Percentiles rank a stretch among this genome's conserved stretches.
Conservation (phyloP, 108 stramenopile species). For the Skeletonema menzelii region DNA sequence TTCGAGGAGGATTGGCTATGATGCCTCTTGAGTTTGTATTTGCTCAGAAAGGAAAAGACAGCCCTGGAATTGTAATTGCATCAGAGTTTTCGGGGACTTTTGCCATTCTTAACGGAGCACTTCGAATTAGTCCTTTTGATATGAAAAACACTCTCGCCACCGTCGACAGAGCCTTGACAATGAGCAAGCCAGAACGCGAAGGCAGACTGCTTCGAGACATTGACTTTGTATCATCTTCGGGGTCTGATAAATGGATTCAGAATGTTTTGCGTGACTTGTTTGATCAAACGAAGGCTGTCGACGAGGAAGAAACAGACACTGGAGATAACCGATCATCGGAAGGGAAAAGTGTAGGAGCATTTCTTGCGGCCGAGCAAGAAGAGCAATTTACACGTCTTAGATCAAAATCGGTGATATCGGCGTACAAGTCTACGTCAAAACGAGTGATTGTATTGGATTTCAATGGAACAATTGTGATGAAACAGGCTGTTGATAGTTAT, state of each 20-base stretch:
- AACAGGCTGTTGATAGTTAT: slow-evolving; percentile 66
- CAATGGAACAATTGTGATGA: slow-evolving; percentile 72
- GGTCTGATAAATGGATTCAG: slow-evolving; percentile 74
- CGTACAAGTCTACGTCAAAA: slow-evolving; percentile 41
- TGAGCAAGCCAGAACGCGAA: slow-evolving; percentile 52
- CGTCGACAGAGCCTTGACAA: slow-evolving; percentile 65
- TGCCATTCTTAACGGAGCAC: slow-evolving; percentile 71
- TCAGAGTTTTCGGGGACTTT: slow-evolving; percentile 79
- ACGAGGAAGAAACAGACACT: not conserved
- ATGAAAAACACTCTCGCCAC: slow-evolving; percentile 45
- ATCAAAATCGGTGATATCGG: slow-evolving; percentile 31
- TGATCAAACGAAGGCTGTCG: slow-evolving; percentile 14
- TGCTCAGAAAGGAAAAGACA: slow-evolving; percentile 17
- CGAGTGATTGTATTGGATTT: slow-evolving; percentile 78
- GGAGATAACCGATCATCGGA: slow-evolving; percentile 7
- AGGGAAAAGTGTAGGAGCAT: slow-evolving; percentile 8
- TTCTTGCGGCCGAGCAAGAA: slow-evolving; percentile 10
- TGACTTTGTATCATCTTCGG: slow-evolving; percentile 64
- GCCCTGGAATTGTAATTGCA: slow-evolving; percentile 71
- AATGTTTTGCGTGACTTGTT: slow-evolving; percentile 61
- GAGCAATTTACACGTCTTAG: slow-evolving; percentile 24
- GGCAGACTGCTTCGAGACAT: slow-evolving; percentile 64
- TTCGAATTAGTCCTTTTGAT: slow-evolving; percentile 80
- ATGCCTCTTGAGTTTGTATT: slow-evolving; percentile 81
- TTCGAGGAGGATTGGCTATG: slow-evolving; percentile 75